Conservation (phyloP, 352 stramenopile genomes). For the Phytopythium boreale region DNA sequence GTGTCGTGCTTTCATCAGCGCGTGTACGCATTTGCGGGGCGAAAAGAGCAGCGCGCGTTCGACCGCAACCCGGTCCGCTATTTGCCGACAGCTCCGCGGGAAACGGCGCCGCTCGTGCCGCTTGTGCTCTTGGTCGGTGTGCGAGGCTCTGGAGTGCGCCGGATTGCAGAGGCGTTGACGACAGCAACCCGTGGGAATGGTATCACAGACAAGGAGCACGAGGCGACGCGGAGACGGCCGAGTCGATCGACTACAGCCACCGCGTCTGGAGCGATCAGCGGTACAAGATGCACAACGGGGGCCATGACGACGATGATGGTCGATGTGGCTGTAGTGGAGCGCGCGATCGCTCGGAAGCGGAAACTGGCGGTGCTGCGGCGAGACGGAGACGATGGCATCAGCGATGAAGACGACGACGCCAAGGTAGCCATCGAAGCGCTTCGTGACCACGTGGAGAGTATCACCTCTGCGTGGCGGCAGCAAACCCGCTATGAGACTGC, state of each 20-base stretch:
- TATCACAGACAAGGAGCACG: not conserved
- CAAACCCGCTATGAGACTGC: not conserved
- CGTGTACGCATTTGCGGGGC: slow-evolving; percentile 58
- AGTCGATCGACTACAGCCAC: slow-evolving; percentile 1
- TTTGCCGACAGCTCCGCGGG: slow-evolving; percentile 20
- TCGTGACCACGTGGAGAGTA: slow-evolving; percentile 10
- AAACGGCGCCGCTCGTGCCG: slow-evolving; percentile 33
- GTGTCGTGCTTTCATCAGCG: slow-evolving; percentile 39
- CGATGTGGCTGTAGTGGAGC: slow-evolving; percentile 11
- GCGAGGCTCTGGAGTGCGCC: slow-evolving; percentile 23
- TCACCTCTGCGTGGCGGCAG: not conserved
- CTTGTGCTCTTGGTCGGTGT: slow-evolving; percentile 53
- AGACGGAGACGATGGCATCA: slow-evolving; percentile 1
- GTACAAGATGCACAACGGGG: not conserved
- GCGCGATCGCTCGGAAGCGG: not conserved
- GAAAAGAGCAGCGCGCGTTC: slow-evolving; percentile 37
- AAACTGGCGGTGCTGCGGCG: not conserved
- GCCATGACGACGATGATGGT: slow-evolving; percentile 14
- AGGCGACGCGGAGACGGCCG: not conserved
- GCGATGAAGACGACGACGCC: slow-evolving; percentile 7
- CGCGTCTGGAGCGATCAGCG: not conserved
- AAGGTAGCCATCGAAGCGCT: slow-evolving; percentile 24
- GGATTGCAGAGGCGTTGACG: slow-evolving; percentile 9
- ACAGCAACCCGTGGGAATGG: not conserved
- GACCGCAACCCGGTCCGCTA: slow-evolving; percentile 45